A percentile compares a stretch with the other conserved stretches of the same genome.
These are phyloP conservation scores for Ophiostoma perfectum DNA, from an alignment of 2,329 filamentous ascomycete genomes.

Conservation along the genomic window DNA sequence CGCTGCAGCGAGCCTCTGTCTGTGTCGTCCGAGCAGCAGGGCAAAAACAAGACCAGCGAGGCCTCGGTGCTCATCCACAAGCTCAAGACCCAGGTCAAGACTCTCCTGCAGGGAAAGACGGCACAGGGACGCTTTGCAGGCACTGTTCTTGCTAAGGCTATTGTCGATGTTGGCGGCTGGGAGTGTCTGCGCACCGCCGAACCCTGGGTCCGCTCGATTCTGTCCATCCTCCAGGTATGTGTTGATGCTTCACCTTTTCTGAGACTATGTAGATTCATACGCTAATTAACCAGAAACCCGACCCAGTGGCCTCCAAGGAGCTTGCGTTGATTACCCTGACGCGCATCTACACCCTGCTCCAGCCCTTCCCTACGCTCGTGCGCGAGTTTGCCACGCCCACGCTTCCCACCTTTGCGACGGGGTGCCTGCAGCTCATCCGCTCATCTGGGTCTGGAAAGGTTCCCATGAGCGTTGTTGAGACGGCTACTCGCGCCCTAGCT, in stretches of 20 bases:
- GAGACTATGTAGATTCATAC: too few species aligned
- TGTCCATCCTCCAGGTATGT: conserved; percentile 56
- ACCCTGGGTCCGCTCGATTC: conserved; percentile 70
- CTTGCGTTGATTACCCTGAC: conserved; percentile 71
- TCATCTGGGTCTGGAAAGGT: conserved; percentile 37
- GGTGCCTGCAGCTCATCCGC: conserved; percentile 63
- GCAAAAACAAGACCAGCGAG: conserved; percentile 52
- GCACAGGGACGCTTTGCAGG: conserved; percentile 71
- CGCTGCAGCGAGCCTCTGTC: conserved; percentile 59
- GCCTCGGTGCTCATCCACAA: conserved; percentile 69
- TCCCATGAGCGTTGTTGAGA: conserved; percentile 53
- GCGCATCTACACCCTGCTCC: conserved; percentile 76
- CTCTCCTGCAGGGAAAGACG: conserved; percentile 71
- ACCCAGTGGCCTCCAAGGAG: conserved; percentile 68
- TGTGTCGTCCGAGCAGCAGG: conserved; percentile 49
- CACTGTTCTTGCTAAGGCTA: conserved; percentile 71
- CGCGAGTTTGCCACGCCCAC: conserved; percentile 84
- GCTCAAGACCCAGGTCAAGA: conserved; percentile 70
- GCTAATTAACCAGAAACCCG: conserved; percentile 56
- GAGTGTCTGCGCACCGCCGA: conserved; percentile 68
- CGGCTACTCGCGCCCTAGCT: conserved; percentile 64
- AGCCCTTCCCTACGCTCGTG: conserved; percentile 74
- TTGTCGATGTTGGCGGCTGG: conserved; percentile 78
- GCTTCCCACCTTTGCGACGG: conserved; percentile 65
- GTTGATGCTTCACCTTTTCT: too few species aligned